A percentile compares a stretch with the other conserved stretches of the same genome.
Evolutionary conservation across 148 eudicot genomes (phyloP).

Genomic region (Fagopyrum homotropicum): DNA sequence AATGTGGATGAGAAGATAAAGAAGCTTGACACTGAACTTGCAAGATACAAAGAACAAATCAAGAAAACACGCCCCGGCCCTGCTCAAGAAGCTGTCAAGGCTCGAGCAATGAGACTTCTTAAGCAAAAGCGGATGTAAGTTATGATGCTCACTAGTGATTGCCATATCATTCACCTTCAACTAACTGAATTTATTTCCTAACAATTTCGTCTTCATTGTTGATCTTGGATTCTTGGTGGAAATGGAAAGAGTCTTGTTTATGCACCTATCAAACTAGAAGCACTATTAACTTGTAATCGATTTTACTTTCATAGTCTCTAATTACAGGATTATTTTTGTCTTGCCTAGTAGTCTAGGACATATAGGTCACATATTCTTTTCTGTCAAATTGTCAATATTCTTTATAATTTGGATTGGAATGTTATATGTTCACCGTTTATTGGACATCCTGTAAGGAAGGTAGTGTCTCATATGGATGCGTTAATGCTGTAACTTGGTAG

Average conservation of each 20-base stretch:
- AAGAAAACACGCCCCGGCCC: slow-evolving; percentile 97
- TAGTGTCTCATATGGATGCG: neutral
- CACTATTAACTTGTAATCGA: neutral
- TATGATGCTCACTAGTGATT: neutral
- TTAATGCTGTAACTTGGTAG: neutral
- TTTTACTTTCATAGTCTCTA: neutral
- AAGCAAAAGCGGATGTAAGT: slow-evolving; percentile 95
- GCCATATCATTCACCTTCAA: neutral
- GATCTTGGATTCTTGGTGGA: neutral
- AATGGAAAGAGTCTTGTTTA: neutral
- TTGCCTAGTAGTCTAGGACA: neutral
- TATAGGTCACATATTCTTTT: neutral
- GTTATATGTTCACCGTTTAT: neutral
- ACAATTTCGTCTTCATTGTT: neutral
- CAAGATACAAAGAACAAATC: slow-evolving; percentile 80
- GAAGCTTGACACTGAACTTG: slow-evolving; percentile 86
- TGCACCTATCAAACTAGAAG: neutral
- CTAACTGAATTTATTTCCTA: neutral
- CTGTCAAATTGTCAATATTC: neutral
- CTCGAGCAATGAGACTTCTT: slow-evolving; percentile 92
- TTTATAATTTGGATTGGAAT: neutral
- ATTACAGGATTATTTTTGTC: neutral
- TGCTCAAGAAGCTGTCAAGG: slow-evolving; percentile 93
- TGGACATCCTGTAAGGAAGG: neutral
- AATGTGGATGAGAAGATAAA: slow-evolving; percentile 86